Conservation (phyloP, 208 protist species). For the Leptomonas seymouri region DNA sequence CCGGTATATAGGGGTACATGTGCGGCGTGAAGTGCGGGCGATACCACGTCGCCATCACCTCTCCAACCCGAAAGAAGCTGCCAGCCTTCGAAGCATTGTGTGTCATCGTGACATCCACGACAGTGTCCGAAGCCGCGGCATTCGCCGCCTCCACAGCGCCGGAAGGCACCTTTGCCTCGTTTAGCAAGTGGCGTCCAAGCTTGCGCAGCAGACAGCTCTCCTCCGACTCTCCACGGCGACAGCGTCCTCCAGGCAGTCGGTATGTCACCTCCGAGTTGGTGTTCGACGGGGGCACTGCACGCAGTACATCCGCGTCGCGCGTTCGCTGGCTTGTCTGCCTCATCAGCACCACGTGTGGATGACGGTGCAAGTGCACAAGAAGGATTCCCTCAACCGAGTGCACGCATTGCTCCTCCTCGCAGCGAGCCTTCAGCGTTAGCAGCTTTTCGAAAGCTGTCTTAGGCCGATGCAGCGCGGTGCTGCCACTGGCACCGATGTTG, state of each 20-base stretch:
- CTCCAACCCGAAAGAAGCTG: conserved; percentile 70
- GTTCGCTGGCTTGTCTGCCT: conserved; percentile 37
- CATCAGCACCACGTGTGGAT: conserved; percentile 92
- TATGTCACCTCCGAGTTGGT: conserved; percentile 50
- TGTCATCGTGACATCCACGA: conserved; percentile 49
- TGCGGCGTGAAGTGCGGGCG: conserved; percentile 84
- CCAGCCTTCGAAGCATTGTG: conserved; percentile 41
- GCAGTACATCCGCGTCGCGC: conserved; percentile 27
- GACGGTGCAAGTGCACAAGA: conserved; percentile 91
- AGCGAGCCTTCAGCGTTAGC: conserved; percentile 78
- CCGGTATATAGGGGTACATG: conserved; percentile 94
- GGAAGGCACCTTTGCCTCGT: conserved; percentile 50
- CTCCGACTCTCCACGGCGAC: conserved; percentile 68
- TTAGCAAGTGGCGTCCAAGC: conserved; percentile 69
- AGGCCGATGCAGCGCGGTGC: conserved; percentile 34
- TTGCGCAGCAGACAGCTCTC: conserved; percentile 79
- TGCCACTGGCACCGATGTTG: conserved; percentile 13
- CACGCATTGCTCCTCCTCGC: conserved; percentile 78
- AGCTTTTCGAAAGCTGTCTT: conserved; percentile 83
- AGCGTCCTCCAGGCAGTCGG: conserved; percentile 78
- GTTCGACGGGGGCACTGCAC: conserved; percentile 40
- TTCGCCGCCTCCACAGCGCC: conserved; percentile 1
- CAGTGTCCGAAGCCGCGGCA: conserved; percentile 31
- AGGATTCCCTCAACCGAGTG: conserved; percentile 92
- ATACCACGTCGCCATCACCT: conserved; percentile 81